Percentiles rank a stretch among this genome's conserved stretches.
Conservation (phyloP, 352 stramenopile species). For the Phytophthora ramorum region DNA sequence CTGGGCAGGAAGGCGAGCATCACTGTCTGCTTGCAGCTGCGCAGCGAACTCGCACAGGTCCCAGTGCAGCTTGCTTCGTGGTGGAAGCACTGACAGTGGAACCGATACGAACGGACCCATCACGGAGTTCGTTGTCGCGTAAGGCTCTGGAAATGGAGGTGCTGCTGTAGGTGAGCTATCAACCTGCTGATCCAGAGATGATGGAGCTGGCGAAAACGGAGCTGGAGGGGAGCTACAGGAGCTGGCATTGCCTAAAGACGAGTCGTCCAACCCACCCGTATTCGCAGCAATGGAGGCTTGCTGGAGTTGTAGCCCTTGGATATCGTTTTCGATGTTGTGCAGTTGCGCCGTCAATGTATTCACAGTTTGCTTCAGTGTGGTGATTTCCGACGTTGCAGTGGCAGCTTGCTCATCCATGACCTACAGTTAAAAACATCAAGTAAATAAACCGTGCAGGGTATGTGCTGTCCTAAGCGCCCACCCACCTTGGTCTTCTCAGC, state of each 20-base stretch:
- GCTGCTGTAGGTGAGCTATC: slow-evolving; percentile 31
- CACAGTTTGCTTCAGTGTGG: slow-evolving; percentile 54
- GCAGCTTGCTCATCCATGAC: slow-evolving; percentile 42
- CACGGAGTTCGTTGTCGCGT: slow-evolving; percentile 54
- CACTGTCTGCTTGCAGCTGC: slow-evolving; percentile 79
- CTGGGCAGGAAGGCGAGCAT: slow-evolving; percentile 70
- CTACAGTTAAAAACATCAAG: slow-evolving; percentile 26
- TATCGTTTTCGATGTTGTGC: slow-evolving; percentile 46
- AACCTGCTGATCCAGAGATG: slow-evolving; percentile 33
- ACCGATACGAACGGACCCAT: slow-evolving; percentile 87
- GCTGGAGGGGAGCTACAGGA: slow-evolving; percentile 35
- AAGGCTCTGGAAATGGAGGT: slow-evolving; percentile 47
- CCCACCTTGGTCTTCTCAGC: slow-evolving; percentile 54
- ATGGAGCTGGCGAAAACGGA: slow-evolving; percentile 47
- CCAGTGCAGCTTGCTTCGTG: slow-evolving; percentile 87
- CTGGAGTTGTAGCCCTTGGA: slow-evolving; percentile 52
- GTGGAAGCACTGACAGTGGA: slow-evolving; percentile 83
- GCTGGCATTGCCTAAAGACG: slow-evolving; percentile 34
- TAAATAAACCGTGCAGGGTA: background rate
- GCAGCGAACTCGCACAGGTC: slow-evolving; percentile 89
- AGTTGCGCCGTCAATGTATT: slow-evolving; percentile 51
- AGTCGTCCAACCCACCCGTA: slow-evolving; percentile 25
- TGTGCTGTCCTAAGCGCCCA: background rate
- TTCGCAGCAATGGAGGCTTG: slow-evolving; percentile 26
- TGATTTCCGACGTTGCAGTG: slow-evolving; percentile 44